Evolutionary conservation across 306 rosid species (phyloP), one percentile per base, ranked within the genome.

Genomic region (Malus sieversii): DNA sequence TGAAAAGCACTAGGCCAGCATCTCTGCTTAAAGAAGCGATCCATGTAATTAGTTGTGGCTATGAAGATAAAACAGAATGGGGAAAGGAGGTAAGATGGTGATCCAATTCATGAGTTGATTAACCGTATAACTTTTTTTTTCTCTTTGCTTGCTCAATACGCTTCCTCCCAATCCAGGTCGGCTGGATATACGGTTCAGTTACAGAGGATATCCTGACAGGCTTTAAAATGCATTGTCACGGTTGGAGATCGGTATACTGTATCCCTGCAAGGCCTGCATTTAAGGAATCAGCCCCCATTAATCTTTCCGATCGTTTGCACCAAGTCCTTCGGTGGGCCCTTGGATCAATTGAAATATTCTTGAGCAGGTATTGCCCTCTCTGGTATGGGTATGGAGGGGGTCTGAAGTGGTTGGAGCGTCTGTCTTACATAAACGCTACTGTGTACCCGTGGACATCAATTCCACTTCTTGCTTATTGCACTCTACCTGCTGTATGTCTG

Each of bases 331-430:
- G 82, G 23, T 81, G 90, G 88, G 97, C 92, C 63, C 87, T 91
- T 66, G 97, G 97, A 46, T 89, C 97, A 16, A 77, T 84, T 52
- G 94, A 91, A 71, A 91, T 91, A 71, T 87, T 91, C 80, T 77
- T 89, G 78, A 91, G 92, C 63, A 87, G 83, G 83, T 89, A 89
- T 51, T 91, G 92, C 65, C 97, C 97, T 78, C 78, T 91, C 51
- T 91, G 97, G 97, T 82, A 91, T 60, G 97, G 92, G 70, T 91
- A 89, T 80, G 88, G 89, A 57, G 94, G 91, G 35, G 93, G 97
- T 68, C 63, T 91, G 30, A 91, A 89, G 83, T 83, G 87, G 85
- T 68, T 87, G 58, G 89, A 87, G 74, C 86, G 92, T 10, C 29
- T 91, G 68, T 84, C 94, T 63, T 91, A 91, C 75, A 78, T 89